These are phyloP conservation scores for Trichoderma asperelloides DNA, from an alignment of 495 filamentous ascomycete species.

Conservation along the genomic window DNA sequence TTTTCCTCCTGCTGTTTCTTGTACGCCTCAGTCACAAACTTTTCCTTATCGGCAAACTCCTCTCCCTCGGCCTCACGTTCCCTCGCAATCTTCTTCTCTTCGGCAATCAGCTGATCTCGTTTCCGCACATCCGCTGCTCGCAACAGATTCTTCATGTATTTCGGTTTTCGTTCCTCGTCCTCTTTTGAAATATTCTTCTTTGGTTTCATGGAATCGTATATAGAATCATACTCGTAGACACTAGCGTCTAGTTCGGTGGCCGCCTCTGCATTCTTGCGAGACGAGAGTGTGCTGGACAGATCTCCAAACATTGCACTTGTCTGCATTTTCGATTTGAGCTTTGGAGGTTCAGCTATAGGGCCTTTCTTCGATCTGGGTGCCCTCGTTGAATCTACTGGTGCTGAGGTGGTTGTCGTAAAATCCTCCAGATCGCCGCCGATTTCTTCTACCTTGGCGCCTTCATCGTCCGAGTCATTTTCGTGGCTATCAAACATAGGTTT, in stretches of 20 bases:
- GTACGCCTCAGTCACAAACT: slow-evolving; percentile 94
- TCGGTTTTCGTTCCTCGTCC: slow-evolving; percentile 48
- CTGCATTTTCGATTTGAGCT: slow-evolving; percentile 24
- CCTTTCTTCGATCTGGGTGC: slow-evolving; percentile 20
- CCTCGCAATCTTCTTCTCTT: slow-evolving; percentile 75
- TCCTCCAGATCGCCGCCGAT: slow-evolving; percentile 28
- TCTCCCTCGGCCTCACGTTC: slow-evolving; percentile 92
- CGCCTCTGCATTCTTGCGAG: slow-evolving; percentile 45
- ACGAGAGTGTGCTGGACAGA: slow-evolving; percentile 44
- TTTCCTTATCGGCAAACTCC: slow-evolving; percentile 89
- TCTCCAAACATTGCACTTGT: slow-evolving; percentile 40
- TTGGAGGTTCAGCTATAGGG: slow-evolving; percentile 18
- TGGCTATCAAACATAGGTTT: slow-evolving; percentile 33
- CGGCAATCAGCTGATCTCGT: slow-evolving; percentile 76
- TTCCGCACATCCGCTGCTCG: slow-evolving; percentile 79
- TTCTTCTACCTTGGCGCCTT: slow-evolving; percentile 20
- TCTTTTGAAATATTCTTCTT: slow-evolving; percentile 28
- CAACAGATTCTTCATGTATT: slow-evolving; percentile 76
- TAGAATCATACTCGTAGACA: slow-evolving; percentile 70
- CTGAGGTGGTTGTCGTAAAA: slow-evolving; percentile 12
- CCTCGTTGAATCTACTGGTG: slow-evolving; percentile 13
- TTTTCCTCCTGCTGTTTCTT: slow-evolving; percentile 87
- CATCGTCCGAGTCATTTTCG: slow-evolving; percentile 41
- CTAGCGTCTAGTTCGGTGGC: slow-evolving; percentile 53
- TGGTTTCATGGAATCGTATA: slow-evolving; percentile 57